phyloP scores from a whole-genome alignment of 2,329 filamentous ascomycete species.

The Podosphaera xanthii region DNA sequence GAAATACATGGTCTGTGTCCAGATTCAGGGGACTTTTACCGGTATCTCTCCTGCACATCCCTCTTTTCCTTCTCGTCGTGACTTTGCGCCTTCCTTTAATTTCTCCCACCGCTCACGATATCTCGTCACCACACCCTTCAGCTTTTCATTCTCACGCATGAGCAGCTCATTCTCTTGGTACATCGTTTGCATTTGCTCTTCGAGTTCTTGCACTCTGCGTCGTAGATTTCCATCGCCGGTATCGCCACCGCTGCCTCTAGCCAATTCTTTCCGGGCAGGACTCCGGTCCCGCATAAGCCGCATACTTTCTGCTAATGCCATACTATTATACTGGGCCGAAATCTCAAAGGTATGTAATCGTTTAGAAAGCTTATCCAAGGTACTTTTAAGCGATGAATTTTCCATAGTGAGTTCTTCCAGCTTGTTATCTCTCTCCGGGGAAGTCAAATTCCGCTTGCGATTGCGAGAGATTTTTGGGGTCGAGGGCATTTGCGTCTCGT shows the following conservation, averaged over 20 bases:
- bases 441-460: conserved; percentile 20
- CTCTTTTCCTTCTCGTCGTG: conserved; percentile 14
- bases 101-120: conserved; percentile 47
- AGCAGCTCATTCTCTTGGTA: conserved; percentile 40
- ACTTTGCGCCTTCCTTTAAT: conserved; percentile 39
- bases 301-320: conserved; percentile 69
- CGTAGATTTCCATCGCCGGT: conserved; percentile 22
- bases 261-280: conserved; percentile 17
- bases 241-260: conserved; percentile 1
- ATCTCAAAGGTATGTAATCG: conserved; percentile 86
- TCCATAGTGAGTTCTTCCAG: conserved; percentile 76
- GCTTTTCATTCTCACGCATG: conserved; percentile 35
- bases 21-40: not conserved
- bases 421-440: conserved; percentile 35
- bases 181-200: conserved; percentile 37
- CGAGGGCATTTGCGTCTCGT: conserved; percentile 31
- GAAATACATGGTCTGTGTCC: not conserved
- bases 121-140: conserved; percentile 27
- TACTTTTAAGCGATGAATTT: conserved; percentile 64
- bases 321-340: conserved; percentile 66
- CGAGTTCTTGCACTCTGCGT: conserved; percentile 37
- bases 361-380: conserved; percentile 67
- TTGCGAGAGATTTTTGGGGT: conserved; percentile 20
- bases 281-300: conserved; percentile 36
- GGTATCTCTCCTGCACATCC: not conserved